These are phyloP conservation scores for Sugiyamaella americana DNA, from an alignment of 805 yeast species.

Conservation along the genomic window DNA sequence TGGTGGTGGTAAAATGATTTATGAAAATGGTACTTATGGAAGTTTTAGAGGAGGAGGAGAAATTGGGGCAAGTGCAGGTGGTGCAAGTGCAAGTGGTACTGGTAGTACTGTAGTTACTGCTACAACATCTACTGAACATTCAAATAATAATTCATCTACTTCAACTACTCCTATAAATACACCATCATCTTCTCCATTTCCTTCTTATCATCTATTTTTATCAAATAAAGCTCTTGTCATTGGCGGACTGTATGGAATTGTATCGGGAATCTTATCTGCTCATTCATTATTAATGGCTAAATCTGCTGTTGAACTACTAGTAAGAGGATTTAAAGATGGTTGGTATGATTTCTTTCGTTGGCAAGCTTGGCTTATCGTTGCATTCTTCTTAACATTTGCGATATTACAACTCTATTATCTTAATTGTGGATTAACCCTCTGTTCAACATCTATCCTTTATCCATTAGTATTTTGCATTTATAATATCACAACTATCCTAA, in stretches of 20 bases:
- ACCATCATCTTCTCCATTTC: neutral
- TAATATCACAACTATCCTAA: slow-evolving; percentile 61
- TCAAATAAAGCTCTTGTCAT: neutral
- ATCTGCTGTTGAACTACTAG: slow-evolving; percentile 63
- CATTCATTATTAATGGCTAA: slow-evolving; percentile 84
- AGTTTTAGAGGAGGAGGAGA: no score
- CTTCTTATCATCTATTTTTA: neutral
- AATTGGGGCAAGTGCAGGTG: neutral
- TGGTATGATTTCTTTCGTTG: slow-evolving; percentile 37
- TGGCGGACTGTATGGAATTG: slow-evolving; percentile 61
- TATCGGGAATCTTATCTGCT: slow-evolving; percentile 75
- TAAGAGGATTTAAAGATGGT: slow-evolving; percentile 38
- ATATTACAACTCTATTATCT: slow-evolving; percentile 65
- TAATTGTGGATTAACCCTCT: slow-evolving; percentile 62
- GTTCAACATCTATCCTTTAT: slow-evolving; percentile 71
- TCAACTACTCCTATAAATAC: neutral
- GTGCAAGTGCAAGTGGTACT: neutral
- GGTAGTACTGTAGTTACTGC: neutral
- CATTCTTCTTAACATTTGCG: slow-evolving; percentile 55
- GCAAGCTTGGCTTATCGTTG: slow-evolving; percentile 46
- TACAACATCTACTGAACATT: neutral
- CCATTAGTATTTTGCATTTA: slow-evolving; percentile 83
- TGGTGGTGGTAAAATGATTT: neutral
- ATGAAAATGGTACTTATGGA: neutral
- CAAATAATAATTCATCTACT: neutral